Evolutionary conservation across 192 early-diverging fungal genomes (phyloP).

Genomic region (Coemansia sp.): DNA sequence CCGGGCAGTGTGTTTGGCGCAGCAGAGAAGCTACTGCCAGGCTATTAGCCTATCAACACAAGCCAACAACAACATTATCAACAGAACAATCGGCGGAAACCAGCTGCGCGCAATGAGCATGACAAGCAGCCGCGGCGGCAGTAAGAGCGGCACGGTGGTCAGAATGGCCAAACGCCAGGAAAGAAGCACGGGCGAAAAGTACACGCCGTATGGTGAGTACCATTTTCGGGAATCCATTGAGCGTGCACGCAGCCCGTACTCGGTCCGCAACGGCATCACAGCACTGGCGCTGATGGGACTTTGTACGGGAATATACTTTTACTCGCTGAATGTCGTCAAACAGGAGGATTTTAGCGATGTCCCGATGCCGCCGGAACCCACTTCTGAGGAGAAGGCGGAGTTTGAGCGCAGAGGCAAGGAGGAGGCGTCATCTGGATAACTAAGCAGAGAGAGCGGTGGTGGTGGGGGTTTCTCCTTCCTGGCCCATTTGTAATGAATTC

Average conservation of each 20-base stretch:
- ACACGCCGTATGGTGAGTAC: conserved; percentile 36
- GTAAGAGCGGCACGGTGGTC: not conserved
- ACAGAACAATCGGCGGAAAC: not conserved
- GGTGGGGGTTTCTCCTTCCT: too few species aligned
- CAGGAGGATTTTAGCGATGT: conserved; percentile 80
- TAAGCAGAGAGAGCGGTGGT: too few species aligned
- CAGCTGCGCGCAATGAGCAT: conserved; percentile 7
- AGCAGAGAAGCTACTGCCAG: conserved; percentile 3
- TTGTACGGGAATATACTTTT: conserved; percentile 55
- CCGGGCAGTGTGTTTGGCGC: not conserved
- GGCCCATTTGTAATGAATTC: too few species aligned
- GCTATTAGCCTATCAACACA: not conserved
- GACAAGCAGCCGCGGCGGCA: not conserved
- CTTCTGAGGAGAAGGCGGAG: conserved; percentile 30
- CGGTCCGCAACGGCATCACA: conserved; percentile 23
- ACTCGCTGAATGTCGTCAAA: conserved; percentile 70
- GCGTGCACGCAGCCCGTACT: conserved; percentile 44
- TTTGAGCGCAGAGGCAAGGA: conserved; percentile 9
- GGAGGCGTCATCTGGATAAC: not conserved
- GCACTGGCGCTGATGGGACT: conserved; percentile 24
- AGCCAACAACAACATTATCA: not conserved
- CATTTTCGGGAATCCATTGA: conserved; percentile 48
- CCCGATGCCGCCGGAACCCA: conserved; percentile 58
- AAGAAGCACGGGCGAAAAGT: conserved; percentile 1
- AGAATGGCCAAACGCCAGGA: not conserved